These are phyloP conservation scores for Cladorrhinum samala DNA, from an alignment of 495 filamentous ascomycete species.

Conservation along the genomic window DNA sequence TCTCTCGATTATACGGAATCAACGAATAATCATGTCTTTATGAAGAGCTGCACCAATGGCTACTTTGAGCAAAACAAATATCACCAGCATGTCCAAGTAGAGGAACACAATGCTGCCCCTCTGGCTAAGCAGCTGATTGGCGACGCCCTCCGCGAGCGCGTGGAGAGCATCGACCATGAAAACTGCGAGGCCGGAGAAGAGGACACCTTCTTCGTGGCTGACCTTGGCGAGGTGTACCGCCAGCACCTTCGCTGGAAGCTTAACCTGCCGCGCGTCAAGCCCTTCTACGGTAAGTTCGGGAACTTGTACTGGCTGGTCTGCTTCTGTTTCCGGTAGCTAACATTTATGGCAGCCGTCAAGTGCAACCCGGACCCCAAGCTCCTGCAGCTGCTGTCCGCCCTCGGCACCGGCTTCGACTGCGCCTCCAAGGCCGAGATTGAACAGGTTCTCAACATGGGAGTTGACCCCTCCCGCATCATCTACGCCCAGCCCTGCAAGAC, in stretches of 20 bases:
- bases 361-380: slow-evolving; percentile 94
- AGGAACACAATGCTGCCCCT: slow-evolving; percentile 27
- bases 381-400: slow-evolving; percentile 73
- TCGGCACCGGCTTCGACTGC: slow-evolving; percentile 96
- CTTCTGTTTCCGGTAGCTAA: too few species aligned
- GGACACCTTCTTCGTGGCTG: slow-evolving; percentile 96
- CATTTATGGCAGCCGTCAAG: slow-evolving; percentile 69
- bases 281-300: slow-evolving; percentile 92
- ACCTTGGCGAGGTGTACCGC: slow-evolving; percentile 97
- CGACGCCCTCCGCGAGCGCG: slow-evolving; percentile 72
- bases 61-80: slow-evolving; percentile 27
- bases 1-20: slow-evolving; percentile 32
- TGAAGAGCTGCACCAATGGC: slow-evolving; percentile 34
- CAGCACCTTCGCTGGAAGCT: slow-evolving; percentile 98
- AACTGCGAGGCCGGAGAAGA: slow-evolving; percentile 83
- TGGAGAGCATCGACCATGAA: slow-evolving; percentile 76
- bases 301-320: too few species aligned
- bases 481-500: slow-evolving; percentile 99
- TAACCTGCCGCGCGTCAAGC: slow-evolving; percentile 86
- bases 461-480: slow-evolving; percentile 90
- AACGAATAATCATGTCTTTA: slow-evolving; percentile 42
- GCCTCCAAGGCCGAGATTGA: slow-evolving; percentile 97
- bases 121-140: slow-evolving; percentile 59
- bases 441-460: slow-evolving; percentile 72
- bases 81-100: slow-evolving; percentile 22